phyloP scores from a whole-genome alignment of 805 yeast species.

The Candida rishiriensis region DNA sequence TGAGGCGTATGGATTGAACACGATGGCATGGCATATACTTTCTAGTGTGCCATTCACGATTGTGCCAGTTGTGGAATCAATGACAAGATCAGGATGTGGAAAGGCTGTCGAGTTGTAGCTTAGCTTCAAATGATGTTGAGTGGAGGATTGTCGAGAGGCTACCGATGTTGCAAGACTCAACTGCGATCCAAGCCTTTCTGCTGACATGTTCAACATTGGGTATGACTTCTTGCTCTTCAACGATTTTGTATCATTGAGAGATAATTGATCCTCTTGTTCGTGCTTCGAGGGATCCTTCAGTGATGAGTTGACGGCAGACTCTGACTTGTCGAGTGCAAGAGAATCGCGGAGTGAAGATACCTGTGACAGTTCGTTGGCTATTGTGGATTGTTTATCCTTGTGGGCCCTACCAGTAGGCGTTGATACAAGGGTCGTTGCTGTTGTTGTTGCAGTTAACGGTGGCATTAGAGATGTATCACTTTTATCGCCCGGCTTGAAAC shows the following conservation, averaged over 20 bases:
- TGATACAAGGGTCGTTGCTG: background rate
- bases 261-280: too few relatives aligned
- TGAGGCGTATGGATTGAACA: conserved; percentile 43
- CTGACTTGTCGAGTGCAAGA: too few relatives aligned
- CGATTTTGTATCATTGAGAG: too few relatives aligned
- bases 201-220: too few relatives aligned
- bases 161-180: conserved; percentile 10
- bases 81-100: conserved; percentile 59
- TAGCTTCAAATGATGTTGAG: conserved; percentile 10
- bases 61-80: conserved; percentile 43
- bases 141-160: conserved; percentile 1
- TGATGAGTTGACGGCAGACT: too few relatives aligned
- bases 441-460: background rate
- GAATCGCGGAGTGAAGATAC: too few relatives aligned
- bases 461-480: background rate
- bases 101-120: conserved; percentile 37
- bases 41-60: conserved; percentile 58
- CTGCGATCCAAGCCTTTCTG: conserved; percentile 9
- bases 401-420: too few relatives aligned
- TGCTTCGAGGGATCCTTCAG: too few relatives aligned
- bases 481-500: conserved; percentile 20
- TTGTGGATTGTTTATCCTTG: too few relatives aligned
- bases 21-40: conserved; percentile 68
- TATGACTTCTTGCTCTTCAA: too few relatives aligned
- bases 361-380: too few relatives aligned